Conservation (phyloP, 352 stramenopile genomes). For the Phytophthora podocarpi region DNA sequence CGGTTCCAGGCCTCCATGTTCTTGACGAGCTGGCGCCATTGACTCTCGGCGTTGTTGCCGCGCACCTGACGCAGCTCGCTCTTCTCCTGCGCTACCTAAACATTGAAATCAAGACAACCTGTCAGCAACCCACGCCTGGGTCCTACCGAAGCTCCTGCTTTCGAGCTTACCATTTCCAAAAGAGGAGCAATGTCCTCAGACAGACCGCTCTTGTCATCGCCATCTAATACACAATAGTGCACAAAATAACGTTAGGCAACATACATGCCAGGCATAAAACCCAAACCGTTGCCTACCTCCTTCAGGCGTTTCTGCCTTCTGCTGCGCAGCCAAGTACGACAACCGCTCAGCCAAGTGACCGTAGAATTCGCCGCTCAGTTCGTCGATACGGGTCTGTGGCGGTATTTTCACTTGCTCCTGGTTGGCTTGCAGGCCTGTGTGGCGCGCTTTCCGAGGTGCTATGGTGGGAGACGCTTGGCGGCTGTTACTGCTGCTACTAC, state of each 20-base stretch:
- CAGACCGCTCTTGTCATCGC: constrained; percentile 14
- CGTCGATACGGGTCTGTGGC: constrained; percentile 60
- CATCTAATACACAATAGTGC: constrained; percentile 15
- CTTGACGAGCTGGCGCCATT: constrained; percentile 83
- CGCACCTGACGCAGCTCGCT: constrained; percentile 34
- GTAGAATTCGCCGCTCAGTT: constrained; percentile 68
- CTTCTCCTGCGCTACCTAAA: constrained; percentile 53
- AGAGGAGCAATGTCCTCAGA: constrained; percentile 39
- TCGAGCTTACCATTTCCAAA: constrained; percentile 53
- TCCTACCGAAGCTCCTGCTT: not conserved
- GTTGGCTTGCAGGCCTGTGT: constrained; percentile 53
- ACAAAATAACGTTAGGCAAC: not conserved
- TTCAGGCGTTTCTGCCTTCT: constrained; percentile 17
- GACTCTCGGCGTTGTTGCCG: constrained; percentile 49
- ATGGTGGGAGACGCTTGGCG: constrained; percentile 41
- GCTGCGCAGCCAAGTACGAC: constrained; percentile 33
- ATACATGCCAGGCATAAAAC: not conserved
- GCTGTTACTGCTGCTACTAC: constrained; percentile 39
- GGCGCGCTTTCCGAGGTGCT: constrained; percentile 31
- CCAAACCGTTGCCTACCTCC: constrained; percentile 3
- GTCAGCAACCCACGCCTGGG: not conserved
- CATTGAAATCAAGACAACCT: not conserved
- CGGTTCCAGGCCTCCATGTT: constrained; percentile 89
- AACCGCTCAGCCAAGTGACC: constrained; percentile 55
- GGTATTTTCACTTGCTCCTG: constrained; percentile 74